Percentiles rank a stretch among this genome's conserved stretches.
Evolutionary conservation across 208 protist species (phyloP).

Genomic region (Leishmania aethiopica): DNA sequence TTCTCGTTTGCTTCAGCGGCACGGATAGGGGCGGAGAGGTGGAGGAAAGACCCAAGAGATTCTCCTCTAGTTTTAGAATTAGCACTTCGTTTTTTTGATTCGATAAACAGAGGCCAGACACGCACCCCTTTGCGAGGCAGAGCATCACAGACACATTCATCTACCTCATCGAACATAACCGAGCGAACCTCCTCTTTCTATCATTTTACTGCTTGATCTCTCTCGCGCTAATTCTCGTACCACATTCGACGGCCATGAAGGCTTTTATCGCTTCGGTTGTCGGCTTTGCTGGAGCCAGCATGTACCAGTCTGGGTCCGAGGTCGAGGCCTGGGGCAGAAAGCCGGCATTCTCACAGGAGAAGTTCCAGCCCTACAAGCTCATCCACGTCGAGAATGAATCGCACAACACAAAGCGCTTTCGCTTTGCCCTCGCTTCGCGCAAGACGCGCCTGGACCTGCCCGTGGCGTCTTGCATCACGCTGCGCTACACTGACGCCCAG

Average conservation of each 20-base stretch:
- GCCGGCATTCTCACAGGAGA: constrained; percentile 59
- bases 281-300: constrained; percentile 36
- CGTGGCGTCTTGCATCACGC: constrained; percentile 69
- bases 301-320: constrained; percentile 32
- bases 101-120: not conserved
- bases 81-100: not conserved
- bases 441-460: constrained; percentile 45
- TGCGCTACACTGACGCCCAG: constrained; percentile 56
- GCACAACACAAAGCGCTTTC: constrained; percentile 73
- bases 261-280: constrained; percentile 36
- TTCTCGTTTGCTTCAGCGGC: no score
- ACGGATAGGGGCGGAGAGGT: not conserved
- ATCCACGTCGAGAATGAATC: constrained; percentile 48
- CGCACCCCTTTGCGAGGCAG: not conserved
- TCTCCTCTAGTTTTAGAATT: not conserved
- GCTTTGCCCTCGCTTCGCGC: constrained; percentile 51
- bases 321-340: constrained; percentile 35
- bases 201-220: not conserved
- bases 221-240: not conserved
- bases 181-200: not conserved
- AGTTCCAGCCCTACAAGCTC: constrained; percentile 68
- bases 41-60: not conserved
- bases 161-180: not conserved
- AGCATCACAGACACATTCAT: not conserved
- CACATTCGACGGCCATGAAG: constrained; percentile 39